phyloP scores from a whole-genome alignment of 495 filamentous ascomycete genomes.

The Letharia columbiana region DNA sequence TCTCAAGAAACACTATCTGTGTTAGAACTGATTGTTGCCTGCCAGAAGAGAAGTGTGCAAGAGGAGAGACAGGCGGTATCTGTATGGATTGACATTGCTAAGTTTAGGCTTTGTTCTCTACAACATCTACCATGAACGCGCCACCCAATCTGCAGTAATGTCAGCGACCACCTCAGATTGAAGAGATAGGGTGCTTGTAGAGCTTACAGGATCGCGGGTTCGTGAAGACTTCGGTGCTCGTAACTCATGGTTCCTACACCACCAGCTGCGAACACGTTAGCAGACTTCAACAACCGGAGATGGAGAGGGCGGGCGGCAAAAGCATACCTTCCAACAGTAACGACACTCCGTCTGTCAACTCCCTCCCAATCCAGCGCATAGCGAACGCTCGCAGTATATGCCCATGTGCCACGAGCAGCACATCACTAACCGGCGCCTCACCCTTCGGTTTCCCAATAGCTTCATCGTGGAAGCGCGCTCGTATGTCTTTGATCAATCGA shows the following conservation, averaged over 20 bases:
- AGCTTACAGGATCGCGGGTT: constrained; percentile 53
- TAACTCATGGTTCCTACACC: constrained; percentile 80
- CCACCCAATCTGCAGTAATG: constrained; percentile 19
- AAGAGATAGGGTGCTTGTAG: not conserved
- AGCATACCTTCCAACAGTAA: constrained; percentile 30
- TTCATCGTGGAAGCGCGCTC: constrained; percentile 42
- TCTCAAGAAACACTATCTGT: not conserved
- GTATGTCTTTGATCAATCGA: constrained; percentile 64
- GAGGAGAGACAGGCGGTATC: not conserved
- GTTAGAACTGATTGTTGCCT: not conserved
- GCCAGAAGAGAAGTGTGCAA: not conserved
- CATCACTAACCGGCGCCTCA: constrained; percentile 43
- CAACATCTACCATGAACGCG: constrained; percentile 23
- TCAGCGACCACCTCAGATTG: not conserved
- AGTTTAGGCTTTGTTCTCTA: not conserved
- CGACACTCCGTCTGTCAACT: constrained; percentile 46
- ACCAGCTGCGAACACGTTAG: constrained; percentile 54
- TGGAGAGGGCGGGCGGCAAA: not conserved
- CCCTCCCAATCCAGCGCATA: constrained; percentile 73
- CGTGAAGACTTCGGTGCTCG: constrained; percentile 57
- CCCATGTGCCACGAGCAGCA: constrained; percentile 69
- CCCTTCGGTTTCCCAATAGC: constrained; percentile 34
- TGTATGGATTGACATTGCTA: not conserved
- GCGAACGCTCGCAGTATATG: constrained; percentile 86
- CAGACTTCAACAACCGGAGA: constrained; percentile 24